Evolutionary conservation across 441 rosid species (phyloP), one percentile per base, ranked within the genome.

Genomic region (Gossypium trilobum): DNA sequence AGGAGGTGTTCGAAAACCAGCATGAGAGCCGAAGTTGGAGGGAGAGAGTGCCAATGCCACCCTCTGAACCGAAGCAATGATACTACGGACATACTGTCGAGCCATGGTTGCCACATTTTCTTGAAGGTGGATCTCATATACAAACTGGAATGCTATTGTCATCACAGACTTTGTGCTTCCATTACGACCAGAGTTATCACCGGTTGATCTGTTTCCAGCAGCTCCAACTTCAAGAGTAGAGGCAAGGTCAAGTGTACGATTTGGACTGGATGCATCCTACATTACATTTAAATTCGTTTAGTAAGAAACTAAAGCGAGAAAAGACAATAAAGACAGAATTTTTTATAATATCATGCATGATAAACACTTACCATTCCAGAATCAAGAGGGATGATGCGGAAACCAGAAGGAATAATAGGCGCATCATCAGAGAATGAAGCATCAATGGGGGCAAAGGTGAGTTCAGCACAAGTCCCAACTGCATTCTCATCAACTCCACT

Each of bases 401-500:
- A 88, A 14, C 93, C 93, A 7, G 91, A 88, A 84, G 93, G 91
- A 58, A 88, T 77, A 48, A 87, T 85, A 0, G 93, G 93, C 2
- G 89, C 93, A 74, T 87, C 91, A 39, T 87, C 93, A 8, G 91
- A 88, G 76, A 88, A 88, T 4, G 93, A 87, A 13, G 91, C 89
- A 52, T 87, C 93, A 7, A 88, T 88, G 11, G 93, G 93, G 72
- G 89, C 91, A 81, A 88, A 87, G 63, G 85, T 81, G 51, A 88
- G 87, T 76, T 88, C 91, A 13, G 87, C 88, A 36, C 88, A 84
- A 8, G 85, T 79, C 73, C 89, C 91, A 44, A 83, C 74, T 16
- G 93, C 84, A 48, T 83, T 84, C 78, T 88, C 91, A 57, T 88
- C 89, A 55, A 88, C 87, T 14, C 93, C 93, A 70, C 82, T 84